Base-by-base conservation (phyloP, 2,329 filamentous ascomycete genomes). In the Tolypocladium sp. region DNA sequence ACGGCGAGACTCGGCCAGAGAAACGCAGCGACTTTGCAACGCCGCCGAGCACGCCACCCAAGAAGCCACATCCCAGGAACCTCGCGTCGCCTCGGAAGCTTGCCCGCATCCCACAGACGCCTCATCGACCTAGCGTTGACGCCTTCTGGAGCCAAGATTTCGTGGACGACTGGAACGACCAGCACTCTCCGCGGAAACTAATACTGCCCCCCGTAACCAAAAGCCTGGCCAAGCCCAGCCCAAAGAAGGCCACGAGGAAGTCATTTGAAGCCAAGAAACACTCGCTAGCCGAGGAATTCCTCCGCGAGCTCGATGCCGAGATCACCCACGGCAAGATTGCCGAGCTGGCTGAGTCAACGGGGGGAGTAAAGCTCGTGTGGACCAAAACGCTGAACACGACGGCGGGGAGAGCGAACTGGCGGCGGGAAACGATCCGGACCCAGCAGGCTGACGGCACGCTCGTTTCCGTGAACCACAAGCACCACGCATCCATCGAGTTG, bases 401-500 rank as follows among this genome's bases (percentile, higher is more conserved):
- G 0, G 90, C 90, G 17, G 90, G 90, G 0, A 81, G 88, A 46
- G 89, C 89, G 35, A 87, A 84, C 66, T 91, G 88, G 88, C 85
- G 81, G 64, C 80, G 83, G 27, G 86, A 87, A 67, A 82, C 79
- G 15, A 71, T 79, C 17, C 75, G 73, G 63, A 70, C 69, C 56
- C 69, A 67, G 57, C 56, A 64, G 35, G 57, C 58, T 1, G 68
- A 65, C 25, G 67, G 66, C 20, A 62, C 63, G 13, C 66, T 67
- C 20, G 64, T 67, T 2, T 68, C 63, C 12, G 63, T 68, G 40
- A 70, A 66, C 15, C 70, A 79, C 64, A 74, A 75, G 22, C 80
- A 83, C 64, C 85, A 93, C 70, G 91, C 91, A 12, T 85, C 80
- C 20, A 96, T 97, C 68, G 92, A 97, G 70, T 83, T 97, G 2